Base-by-base conservation (phyloP, 2,329 filamentous ascomycete species). In the Bipolaris oryzae region DNA sequence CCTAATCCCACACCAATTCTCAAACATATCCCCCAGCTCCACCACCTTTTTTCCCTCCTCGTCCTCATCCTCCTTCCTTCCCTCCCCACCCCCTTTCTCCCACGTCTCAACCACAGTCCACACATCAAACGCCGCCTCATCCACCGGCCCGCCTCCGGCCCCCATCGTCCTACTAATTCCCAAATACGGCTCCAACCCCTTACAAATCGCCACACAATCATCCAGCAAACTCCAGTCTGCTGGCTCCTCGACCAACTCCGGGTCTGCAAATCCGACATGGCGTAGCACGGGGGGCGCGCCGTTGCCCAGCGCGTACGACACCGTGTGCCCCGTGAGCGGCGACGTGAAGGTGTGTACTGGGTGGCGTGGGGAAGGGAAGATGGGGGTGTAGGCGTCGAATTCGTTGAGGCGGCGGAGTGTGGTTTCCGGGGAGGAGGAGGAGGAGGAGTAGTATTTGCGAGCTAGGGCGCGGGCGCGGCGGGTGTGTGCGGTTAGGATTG, bases 401-500 rank as follows among this genome's bases (percentile, higher is more conserved):
- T 25, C n/a, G 0, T 52, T 7, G 13, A 63, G 57, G 1, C 37
- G 13, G 1, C 41, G 20, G 1, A 41, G 21, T 4, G n/a, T 10
- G 0, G 15, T 7, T 15, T 41, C 33, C 11, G 33, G 25, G 3
- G 43, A 34, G 21, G 21, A 21, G 3, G 21, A 21, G 21, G 21
- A 3, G 21, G 21, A 21, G 21, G 21, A 21, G n/a, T n/a, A n/a
- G n/a, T n/a, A n/a, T n/a, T n/a, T n/a, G n/a, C n/a, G n/a, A n/a
- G n/a, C n/a, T n/a, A n/a, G 25, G 10, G 21, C 3, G 35, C 60
- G 58, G 2, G 60, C 33, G 47, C 61, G 64, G 4, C 54, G n/a
- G 2, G 64, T 70, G 41, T 74, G 68, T 6, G 35, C 57, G 10
- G 60, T 28, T 1, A 75, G 37, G 18, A 75, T 53, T 10, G 59